Evolutionary conservation across 2,329 filamentous ascomycete species (phyloP).

Genomic region (Colletotrichum sp.): DNA sequence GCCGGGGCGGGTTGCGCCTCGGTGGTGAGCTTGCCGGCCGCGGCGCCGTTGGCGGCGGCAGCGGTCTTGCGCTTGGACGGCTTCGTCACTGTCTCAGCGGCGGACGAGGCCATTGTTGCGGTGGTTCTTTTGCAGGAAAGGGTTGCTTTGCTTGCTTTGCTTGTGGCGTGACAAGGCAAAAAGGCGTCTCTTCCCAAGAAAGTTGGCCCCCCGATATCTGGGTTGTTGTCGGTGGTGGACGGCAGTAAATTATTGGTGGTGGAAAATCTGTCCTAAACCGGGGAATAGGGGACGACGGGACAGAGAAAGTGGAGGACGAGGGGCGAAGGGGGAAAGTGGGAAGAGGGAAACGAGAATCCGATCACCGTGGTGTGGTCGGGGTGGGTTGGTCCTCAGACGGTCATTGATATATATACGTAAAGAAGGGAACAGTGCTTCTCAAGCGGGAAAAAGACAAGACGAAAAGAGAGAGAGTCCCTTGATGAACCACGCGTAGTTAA

Average conservation of each 20-base stretch:
- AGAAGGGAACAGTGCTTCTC: not conserved
- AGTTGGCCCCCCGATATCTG: not conserved
- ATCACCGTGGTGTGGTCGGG: not conserved
- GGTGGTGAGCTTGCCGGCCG: constrained; percentile 24
- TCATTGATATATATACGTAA: not conserved
- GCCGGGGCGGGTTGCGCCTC: constrained; percentile 41
- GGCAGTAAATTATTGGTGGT: not conserved
- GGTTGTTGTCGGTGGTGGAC: not conserved
- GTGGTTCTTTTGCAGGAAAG: not conserved
- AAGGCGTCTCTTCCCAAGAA: not conserved
- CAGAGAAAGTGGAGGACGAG: not conserved
- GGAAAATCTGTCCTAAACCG: constrained; percentile 12
- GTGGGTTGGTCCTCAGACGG: not conserved
- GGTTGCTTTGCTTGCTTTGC: not conserved
- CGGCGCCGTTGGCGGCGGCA: constrained; percentile 24
- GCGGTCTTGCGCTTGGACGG: constrained; percentile 29
- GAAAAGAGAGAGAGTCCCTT: not conserved
- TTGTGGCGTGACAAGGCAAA: not conserved
- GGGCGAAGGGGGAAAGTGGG: not conserved
- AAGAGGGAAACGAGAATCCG: not conserved
- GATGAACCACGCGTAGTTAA: not conserved
- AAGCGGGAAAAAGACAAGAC: not conserved
- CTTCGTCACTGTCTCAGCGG: constrained; percentile 38
- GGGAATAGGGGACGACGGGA: not conserved
- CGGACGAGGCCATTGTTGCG: constrained; percentile 30